Evolutionary conservation across 768 basidiomycete species (phyloP).

Genomic region (Russula sp.): DNA sequence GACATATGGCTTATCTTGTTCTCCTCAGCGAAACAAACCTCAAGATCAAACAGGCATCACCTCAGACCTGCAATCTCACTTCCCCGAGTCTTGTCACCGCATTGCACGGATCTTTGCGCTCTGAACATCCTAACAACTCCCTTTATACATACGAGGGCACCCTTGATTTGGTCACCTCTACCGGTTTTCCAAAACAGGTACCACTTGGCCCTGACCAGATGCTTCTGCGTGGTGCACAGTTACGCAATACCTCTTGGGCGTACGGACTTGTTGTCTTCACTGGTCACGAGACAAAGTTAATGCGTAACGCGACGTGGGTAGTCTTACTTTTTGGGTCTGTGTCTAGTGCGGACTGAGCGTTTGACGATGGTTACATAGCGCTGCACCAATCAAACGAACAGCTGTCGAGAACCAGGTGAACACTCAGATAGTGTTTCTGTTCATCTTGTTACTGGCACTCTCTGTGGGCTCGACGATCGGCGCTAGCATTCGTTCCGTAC

Average conservation of each 20-base stretch:
- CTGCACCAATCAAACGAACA: constrained; percentile 94
- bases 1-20: not conserved
- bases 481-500: constrained; percentile 73
- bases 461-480: constrained; percentile 92
- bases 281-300: constrained; percentile 96
- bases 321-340: not conserved
- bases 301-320: constrained; percentile 95
- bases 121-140: constrained; percentile 96
- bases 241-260: constrained; percentile 94
- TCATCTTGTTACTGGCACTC: constrained; percentile 77
- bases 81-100: constrained; percentile 67
- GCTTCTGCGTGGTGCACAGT: constrained; percentile 87
- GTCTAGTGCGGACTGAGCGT: not conserved
- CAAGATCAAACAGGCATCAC: constrained; percentile 95
- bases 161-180: constrained; percentile 52
- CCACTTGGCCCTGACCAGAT: constrained; percentile 95
- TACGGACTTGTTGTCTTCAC: constrained; percentile 93
- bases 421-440: constrained; percentile 91
- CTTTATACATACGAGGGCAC: constrained; percentile 93
- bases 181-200: constrained; percentile 66
- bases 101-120: constrained; percentile 79
- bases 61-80: constrained; percentile 72
- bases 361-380: constrained; percentile 40
- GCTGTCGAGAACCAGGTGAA: constrained; percentile 96
- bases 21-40: constrained; percentile 84